These are phyloP conservation scores for Pseudotulostoma volvatum DNA, from an alignment of 495 filamentous ascomycete species.

Conservation along the genomic window DNA sequence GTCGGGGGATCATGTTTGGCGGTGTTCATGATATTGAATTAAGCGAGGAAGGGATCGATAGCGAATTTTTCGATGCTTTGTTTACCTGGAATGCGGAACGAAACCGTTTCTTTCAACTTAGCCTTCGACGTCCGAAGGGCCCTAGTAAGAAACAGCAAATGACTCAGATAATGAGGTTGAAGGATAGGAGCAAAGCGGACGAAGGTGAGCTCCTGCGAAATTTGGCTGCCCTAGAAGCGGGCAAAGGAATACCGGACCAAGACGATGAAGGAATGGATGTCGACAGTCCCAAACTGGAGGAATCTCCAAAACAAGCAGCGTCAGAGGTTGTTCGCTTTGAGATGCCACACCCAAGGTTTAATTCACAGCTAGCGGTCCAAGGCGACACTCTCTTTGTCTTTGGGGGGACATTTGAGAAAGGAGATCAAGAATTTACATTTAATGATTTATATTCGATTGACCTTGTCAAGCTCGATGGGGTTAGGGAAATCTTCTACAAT, in stretches of 20 bases:
- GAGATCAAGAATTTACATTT: constrained; percentile 83
- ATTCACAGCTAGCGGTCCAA: constrained; percentile 76
- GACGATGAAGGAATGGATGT: constrained; percentile 39
- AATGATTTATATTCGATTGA: constrained; percentile 88
- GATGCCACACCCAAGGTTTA: constrained; percentile 77
- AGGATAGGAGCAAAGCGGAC: constrained; percentile 60
- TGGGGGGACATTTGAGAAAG: constrained; percentile 88
- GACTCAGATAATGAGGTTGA: constrained; percentile 38
- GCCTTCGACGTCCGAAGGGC: constrained; percentile 51
- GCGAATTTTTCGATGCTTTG: constrained; percentile 82
- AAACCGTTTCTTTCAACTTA: constrained; percentile 79
- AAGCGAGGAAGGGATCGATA: constrained; percentile 88
- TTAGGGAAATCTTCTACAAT: constrained; percentile 70
- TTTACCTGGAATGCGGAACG: constrained; percentile 88
- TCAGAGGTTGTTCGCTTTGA: constrained; percentile 41
- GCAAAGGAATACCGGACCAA: constrained; percentile 38
- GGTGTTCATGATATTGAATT: constrained; percentile 90
- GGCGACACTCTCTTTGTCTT: constrained; percentile 86
- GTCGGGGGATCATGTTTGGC: constrained; percentile 82
- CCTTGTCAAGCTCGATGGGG: constrained; percentile 79
- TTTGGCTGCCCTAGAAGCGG: constrained; percentile 63
- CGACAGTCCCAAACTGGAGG: constrained; percentile 30
- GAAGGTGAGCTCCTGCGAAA: constrained; percentile 82
- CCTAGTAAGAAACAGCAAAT: constrained; percentile 40
- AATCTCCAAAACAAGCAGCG: constrained; percentile 35